Base-by-base conservation (phyloP, 1,284 basidiomycete species). In the Pseudozyma tsukubaensis region DNA sequence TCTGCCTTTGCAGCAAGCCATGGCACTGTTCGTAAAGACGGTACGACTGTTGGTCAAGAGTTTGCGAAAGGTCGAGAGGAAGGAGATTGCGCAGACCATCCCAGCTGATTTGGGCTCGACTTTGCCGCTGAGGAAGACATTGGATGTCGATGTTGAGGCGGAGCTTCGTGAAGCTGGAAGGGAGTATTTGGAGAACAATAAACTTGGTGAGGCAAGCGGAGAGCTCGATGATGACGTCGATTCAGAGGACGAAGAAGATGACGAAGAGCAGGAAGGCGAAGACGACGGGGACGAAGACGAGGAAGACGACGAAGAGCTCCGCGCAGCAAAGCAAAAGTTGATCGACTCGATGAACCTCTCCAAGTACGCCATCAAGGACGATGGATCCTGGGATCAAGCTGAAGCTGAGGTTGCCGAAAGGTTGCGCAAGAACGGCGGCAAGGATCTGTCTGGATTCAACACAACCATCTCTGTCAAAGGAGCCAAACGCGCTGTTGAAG, bases 1-100 rank as follows among this genome's bases (percentile, higher is more conserved):
- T 21, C 86, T 98, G 0, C 92, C 93, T 0, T 90, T 94, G 21
- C 91, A 91, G 3, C 96, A 99, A 85, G 89, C 90, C 0, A 88
- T 99, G 14, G 95, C 96, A 0, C 87, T 98, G 40, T 95, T 99
- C 84, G 91, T 91, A 77, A 98, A 99, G 86, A 88, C 94, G 35
- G 87, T 98, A 55, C 90, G 94, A 56, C 93, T 94, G 85, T 89
- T 97, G 65, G 90, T 89, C 73, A 92, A 92, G 78, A 87, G 89
- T 34, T 86, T 99, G 50, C 88, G 91, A 57, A 91, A 92, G 57
- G 88, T 98, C 21, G 93, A 94, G 82, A 93, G 92, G 84, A 74
- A 60, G 47, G 71, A 59, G 3, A 63, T 80, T 16, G 79, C 68
- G 2, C 57, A 57, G 7, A 59, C 60, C 14, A 68, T 81, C 55